Conservation (phyloP, 75 land plant species). For the Cryptomeria japonica region DNA sequence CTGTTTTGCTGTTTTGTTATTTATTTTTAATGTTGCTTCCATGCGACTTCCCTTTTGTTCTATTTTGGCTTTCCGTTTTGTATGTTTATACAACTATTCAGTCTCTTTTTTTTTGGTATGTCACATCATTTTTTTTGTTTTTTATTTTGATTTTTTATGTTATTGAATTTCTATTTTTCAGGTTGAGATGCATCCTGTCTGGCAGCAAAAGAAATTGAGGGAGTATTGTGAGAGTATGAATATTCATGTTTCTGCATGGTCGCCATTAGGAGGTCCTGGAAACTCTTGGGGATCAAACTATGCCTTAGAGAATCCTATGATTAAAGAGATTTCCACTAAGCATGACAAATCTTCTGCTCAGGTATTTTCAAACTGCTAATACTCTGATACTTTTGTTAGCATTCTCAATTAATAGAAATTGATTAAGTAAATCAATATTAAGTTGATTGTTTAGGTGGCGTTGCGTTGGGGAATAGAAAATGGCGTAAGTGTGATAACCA, state of each 20-base stretch:
- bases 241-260: slow-evolving; percentile 46
- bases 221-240: slow-evolving; percentile 32
- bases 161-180: not conserved
- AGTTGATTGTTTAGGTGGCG: slow-evolving; percentile 21
- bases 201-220: slow-evolving; percentile 46
- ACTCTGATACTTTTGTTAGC: not conserved
- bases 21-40: no score
- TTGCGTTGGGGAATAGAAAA: slow-evolving; percentile 32
- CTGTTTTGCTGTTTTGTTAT: no score
- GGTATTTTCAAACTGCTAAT: slow-evolving; percentile 14
- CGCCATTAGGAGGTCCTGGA: slow-evolving; percentile 41
- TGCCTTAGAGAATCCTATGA: slow-evolving; percentile 22
- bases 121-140: no score
- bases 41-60: no score
- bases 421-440: not conserved
- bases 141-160: not conserved
- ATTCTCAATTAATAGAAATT: not conserved
- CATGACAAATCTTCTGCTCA: slow-evolving; percentile 42
- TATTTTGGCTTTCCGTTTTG: no score
- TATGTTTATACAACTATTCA: no score
- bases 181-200: slow-evolving; percentile 49
- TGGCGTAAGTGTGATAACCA: slow-evolving; percentile 30
- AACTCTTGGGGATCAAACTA: slow-evolving; percentile 23
- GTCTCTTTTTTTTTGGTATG: no score
- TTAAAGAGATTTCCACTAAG: slow-evolving; percentile 33